Evolutionary conservation across 345 rosid species (phyloP).

Genomic region (Geranium brycei): DNA sequence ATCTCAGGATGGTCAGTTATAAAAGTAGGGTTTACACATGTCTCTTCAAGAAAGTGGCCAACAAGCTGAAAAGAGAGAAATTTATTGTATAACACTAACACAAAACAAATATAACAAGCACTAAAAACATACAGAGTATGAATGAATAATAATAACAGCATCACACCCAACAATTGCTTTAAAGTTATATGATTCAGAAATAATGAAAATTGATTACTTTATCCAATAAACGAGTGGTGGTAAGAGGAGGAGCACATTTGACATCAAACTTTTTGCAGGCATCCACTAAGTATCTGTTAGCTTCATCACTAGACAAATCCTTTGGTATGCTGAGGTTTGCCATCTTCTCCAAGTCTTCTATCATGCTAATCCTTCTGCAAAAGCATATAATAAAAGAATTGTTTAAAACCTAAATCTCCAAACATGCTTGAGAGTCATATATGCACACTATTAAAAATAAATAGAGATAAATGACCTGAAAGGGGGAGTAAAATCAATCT

Average conservation of each 20-base stretch:
- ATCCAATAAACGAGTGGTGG: constrained; percentile 78
- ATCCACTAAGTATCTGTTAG: constrained; percentile 58
- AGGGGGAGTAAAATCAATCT: constrained; percentile 92
- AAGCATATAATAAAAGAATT: constrained; percentile 3
- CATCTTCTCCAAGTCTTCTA: constrained; percentile 72
- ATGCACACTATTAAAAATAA: background rate
- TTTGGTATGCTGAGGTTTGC: constrained; percentile 82
- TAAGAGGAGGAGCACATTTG: constrained; percentile 87
- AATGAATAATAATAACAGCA: background rate
- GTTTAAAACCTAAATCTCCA: background rate
- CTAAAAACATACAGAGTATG: background rate
- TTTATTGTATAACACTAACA: no score
- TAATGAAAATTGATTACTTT: constrained; percentile 34
- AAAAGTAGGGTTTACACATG: constrained; percentile 84
- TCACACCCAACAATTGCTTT: background rate
- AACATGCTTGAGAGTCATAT: background rate
- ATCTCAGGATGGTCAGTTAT: constrained; percentile 87
- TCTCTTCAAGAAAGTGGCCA: constrained; percentile 85
- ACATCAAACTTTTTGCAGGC: constrained; percentile 66
- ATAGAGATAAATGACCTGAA: constrained; percentile 44
- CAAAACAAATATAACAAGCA: constrained; percentile 1
- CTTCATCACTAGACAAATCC: constrained; percentile 69
- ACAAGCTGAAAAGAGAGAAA: constrained; percentile 52
- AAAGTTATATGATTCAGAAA: background rate
- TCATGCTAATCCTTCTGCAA: constrained; percentile 77